These are phyloP conservation scores for Podila epicladia DNA, from an alignment of 192 early-diverging fungal genomes.

Conservation along the genomic window DNA sequence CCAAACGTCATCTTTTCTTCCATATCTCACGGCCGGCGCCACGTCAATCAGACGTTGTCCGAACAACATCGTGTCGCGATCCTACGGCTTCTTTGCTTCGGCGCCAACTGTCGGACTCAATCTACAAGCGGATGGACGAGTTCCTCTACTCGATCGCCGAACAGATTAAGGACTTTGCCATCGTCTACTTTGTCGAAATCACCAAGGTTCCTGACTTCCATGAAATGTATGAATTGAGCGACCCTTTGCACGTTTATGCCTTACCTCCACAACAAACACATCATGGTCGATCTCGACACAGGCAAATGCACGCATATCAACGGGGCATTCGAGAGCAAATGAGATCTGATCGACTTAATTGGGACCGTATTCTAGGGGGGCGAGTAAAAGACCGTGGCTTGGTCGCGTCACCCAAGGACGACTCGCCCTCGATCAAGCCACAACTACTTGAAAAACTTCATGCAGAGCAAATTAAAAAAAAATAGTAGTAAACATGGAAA, in stretches of 20 bases:
- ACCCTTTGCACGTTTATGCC: conserved; percentile 98
- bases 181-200: conserved; percentile 96
- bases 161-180: conserved; percentile 98
- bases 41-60: conserved; percentile 96
- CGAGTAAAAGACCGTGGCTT: conserved; percentile 93
- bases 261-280: conserved; percentile 95
- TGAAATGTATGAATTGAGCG: conserved; percentile 98
- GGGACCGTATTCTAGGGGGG: conserved; percentile 91
- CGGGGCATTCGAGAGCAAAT: conserved; percentile 93
- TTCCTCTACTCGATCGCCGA: conserved; percentile 91
- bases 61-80: conserved; percentile 98
- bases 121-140: conserved; percentile 99
- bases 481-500: no score
- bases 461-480: no score
- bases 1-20: conserved; percentile 60
- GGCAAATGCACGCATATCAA: conserved; percentile 99
- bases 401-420: conserved; percentile 94
- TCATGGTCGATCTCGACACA: conserved; percentile 98
- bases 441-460: no score
- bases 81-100: no score
- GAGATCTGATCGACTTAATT: conserved; percentile 95
- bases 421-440: conserved; percentile 77
- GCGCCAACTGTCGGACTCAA: no score
- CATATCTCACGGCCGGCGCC: conserved; percentile 80
- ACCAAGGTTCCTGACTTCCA: conserved; percentile 94